Percentiles rank a stretch among this genome's conserved stretches.
Evolutionary conservation across 2,329 filamentous ascomycete species (phyloP).

Genomic region (Orbilia javanica): DNA sequence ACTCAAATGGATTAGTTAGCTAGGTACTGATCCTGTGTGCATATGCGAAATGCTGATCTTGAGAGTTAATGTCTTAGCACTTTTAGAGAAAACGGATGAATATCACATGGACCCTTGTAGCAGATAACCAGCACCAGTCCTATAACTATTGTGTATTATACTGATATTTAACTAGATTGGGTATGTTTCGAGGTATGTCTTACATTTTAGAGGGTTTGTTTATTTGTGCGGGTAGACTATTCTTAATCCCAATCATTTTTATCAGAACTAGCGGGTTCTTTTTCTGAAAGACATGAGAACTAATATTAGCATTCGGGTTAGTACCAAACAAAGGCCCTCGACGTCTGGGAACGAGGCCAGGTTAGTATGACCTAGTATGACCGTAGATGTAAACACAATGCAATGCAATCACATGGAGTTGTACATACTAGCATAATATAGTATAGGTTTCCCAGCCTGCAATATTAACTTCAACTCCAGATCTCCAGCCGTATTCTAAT

Average conservation of each 20-base stretch:
- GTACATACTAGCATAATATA: not conserved
- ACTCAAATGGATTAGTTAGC: too few relatives aligned
- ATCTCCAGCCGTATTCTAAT: not conserved
- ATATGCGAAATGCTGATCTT: too few relatives aligned
- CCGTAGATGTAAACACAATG: not conserved
- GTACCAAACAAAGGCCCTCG: too few relatives aligned
- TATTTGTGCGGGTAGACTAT: too few relatives aligned
- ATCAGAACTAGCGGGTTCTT: too few relatives aligned
- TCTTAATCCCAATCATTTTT: too few relatives aligned
- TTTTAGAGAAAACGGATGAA: not conserved
- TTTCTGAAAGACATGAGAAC: too few relatives aligned
- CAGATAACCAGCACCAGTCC: not conserved
- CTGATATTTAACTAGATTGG: not conserved
- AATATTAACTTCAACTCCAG: not conserved
- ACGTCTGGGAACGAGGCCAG: too few relatives aligned
- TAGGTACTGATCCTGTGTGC: too few relatives aligned
- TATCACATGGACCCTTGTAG: not conserved
- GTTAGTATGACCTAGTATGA: too few relatives aligned
- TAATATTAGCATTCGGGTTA: too few relatives aligned
- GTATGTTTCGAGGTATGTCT: not conserved
- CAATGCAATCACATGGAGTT: not conserved
- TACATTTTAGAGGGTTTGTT: too few relatives aligned
- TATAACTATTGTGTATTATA: not conserved
- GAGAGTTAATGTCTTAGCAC: not conserved
- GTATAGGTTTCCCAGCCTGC: not conserved